Evolutionary conservation across 164 flowering plant species (phyloP), one percentile per base, ranked within the genome.

Genomic region (Vitis cinerea): DNA sequence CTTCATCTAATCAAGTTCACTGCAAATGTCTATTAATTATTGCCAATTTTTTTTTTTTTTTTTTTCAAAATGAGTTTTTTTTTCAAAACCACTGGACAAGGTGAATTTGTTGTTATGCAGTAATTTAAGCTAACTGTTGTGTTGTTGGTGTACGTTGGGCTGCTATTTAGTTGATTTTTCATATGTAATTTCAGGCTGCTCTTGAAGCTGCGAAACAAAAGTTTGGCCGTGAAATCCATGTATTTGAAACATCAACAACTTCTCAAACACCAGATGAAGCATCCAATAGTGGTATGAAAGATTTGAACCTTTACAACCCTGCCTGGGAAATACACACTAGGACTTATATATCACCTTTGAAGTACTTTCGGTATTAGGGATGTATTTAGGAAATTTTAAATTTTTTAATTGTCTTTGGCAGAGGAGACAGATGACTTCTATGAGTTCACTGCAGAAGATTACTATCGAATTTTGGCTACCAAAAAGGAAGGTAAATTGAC

Each of bases 391-490:
- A 7, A 51, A 12, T 61, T 27, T 16, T 16, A 29, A 19, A 8
- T 61, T 67, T 58, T 27, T 23, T 65, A 30, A 15, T 59, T 44
- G 27, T 63, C 73, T 70, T 64, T 73, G 29, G 67, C 88, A 88
- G 98, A 90, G 50, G 98, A 88, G 73, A 14, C 84, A 5, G 99
- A 91, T 75, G 93, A 86, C 51, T 91, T 89, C 72, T 89, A 87
- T 76, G 95, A 93, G 66, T 89, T 95, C 76, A 88, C 93, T 65
- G 78, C 97, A 0, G 97, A 83, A 73, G 98, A 95, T 67, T 95
- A 91, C 72, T 87, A 72, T 72, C 84, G 91, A 13, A 53, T 90
- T 53, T 47, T 84, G 77, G 73, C 82, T 14, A 75, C 84, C 27
- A 91, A 83, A 74, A 95, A 95, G 77, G 87, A 93, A 83, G 98